Conservation (phyloP, 345 rosid species). For the Arabidopsis arenosa region DNA sequence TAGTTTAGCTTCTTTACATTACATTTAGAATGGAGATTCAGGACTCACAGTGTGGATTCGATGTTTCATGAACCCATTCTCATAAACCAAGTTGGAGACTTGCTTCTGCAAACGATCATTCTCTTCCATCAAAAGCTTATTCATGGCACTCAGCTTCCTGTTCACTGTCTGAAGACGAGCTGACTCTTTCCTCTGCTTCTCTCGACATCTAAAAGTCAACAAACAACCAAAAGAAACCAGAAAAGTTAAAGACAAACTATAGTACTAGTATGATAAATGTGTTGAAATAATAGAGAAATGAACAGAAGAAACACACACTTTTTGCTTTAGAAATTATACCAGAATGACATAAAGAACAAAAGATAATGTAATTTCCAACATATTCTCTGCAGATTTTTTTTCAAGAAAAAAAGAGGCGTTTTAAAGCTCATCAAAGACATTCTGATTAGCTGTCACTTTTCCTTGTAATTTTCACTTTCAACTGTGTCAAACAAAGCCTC, state of each 20-base stretch:
- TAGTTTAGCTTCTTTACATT: neutral
- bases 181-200: conserved; percentile 98
- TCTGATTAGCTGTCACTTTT: conserved; percentile 45
- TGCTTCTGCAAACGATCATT: conserved; percentile 98
- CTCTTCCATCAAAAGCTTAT: conserved; percentile 98
- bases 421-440: conserved; percentile 43
- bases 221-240: neutral
- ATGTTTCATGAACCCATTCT: conserved; percentile 83
- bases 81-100: conserved; percentile 93
- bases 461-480: conserved; percentile 19
- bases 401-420: neutral
- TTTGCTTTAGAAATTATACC: conserved; percentile 33
- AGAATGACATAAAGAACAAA: conserved; percentile 45
- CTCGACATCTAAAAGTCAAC: conserved; percentile 73
- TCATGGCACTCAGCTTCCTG: conserved; percentile 89
- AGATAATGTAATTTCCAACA: conserved; percentile 45
- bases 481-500: conserved; percentile 31
- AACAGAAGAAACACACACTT: conserved; percentile 36
- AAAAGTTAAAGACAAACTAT: conserved; percentile 35
- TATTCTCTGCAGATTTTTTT: conserved; percentile 23
- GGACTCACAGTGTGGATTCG: conserved; percentile 54
- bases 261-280: conserved; percentile 20
- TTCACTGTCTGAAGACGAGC: conserved; percentile 96
- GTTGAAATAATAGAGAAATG: conserved; percentile 12
- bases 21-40: neutral